Evolutionary conservation across 805 yeast genomes (phyloP).

Genomic region (Pichia eremophila): DNA sequence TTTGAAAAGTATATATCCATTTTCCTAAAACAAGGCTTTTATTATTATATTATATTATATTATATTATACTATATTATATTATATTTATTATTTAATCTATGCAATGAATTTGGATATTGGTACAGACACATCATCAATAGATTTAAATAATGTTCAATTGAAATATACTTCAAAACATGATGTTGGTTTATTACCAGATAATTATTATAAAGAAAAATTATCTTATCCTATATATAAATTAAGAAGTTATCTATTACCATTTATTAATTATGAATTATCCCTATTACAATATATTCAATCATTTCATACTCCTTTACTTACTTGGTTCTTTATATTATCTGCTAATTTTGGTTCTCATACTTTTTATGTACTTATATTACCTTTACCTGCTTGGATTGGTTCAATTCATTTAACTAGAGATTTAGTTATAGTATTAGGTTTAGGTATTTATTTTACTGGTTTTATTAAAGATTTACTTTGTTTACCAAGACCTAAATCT

Average conservation of each 20-base stretch:
- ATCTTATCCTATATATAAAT: slow-evolving; percentile 41
- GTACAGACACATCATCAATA: no score
- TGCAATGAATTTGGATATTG: no score
- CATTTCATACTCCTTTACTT: slow-evolving; percentile 36
- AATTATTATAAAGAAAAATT: slow-evolving; percentile 56
- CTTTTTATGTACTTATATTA: slow-evolving; percentile 82
- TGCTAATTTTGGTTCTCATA: slow-evolving; percentile 86
- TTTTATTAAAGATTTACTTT: slow-evolving; percentile 68
- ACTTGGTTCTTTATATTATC: slow-evolving; percentile 80
- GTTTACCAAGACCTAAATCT: slow-evolving; percentile 85
- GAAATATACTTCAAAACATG: slow-evolving; percentile 21
- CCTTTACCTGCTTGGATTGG: slow-evolving; percentile 87
- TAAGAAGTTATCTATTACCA: slow-evolving; percentile 48
- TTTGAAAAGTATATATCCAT: no score
- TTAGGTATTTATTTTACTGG: slow-evolving; percentile 70
- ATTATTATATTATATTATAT: no score
- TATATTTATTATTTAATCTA: slow-evolving; percentile 33
- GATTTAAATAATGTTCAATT: no score
- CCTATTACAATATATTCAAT: slow-evolving; percentile 48
- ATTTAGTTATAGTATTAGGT: slow-evolving; percentile 50
- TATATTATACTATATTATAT: no score
- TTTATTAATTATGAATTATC: slow-evolving; percentile 57
- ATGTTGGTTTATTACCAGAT: slow-evolving; percentile 67
- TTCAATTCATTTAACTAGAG: slow-evolving; percentile 44
- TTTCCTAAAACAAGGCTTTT: no score